phyloP scores from a whole-genome alignment of 2,329 filamentous ascomycete species.

The Cladosporium halotolerans region DNA sequence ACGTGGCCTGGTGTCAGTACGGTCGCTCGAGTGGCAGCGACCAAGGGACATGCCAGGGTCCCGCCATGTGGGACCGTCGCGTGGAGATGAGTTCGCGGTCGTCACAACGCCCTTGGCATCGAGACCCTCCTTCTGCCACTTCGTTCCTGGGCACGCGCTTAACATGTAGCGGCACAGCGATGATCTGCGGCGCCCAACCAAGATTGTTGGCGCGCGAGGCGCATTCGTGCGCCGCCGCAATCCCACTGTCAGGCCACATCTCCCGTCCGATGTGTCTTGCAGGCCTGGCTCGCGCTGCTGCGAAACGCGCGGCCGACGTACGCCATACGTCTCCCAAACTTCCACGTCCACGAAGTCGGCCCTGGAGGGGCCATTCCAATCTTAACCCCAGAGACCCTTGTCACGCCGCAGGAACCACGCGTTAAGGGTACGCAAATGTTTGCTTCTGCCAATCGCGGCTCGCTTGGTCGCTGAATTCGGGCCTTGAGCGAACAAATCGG shows the following conservation, averaged over 20 bases:
- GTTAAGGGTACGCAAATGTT: conserved; percentile 1
- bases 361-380: too few species aligned
- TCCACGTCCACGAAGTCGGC: background rate
- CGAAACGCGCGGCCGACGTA: conserved; percentile 6
- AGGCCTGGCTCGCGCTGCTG: background rate
- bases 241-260: background rate
- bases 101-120: conserved; percentile 4
- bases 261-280: background rate
- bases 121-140: background rate
- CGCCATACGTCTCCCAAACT: conserved; percentile 2
- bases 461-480: background rate
- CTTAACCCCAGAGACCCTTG: background rate
- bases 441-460: background rate
- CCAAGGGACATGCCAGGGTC: background rate
- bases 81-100: background rate
- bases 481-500: background rate
- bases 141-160: background rate
- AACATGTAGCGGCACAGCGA: conserved; percentile 1
- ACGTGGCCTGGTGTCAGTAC: too few species aligned
- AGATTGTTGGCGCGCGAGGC: background rate
- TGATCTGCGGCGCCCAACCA: background rate
- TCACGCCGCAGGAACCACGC: conserved; percentile 1
- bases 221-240: background rate
- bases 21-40: background rate
- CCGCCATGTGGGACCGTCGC: background rate